Evolutionary conservation across 2,329 filamentous ascomycete species (phyloP).

Genomic region (Plenodomus lindquistii): DNA sequence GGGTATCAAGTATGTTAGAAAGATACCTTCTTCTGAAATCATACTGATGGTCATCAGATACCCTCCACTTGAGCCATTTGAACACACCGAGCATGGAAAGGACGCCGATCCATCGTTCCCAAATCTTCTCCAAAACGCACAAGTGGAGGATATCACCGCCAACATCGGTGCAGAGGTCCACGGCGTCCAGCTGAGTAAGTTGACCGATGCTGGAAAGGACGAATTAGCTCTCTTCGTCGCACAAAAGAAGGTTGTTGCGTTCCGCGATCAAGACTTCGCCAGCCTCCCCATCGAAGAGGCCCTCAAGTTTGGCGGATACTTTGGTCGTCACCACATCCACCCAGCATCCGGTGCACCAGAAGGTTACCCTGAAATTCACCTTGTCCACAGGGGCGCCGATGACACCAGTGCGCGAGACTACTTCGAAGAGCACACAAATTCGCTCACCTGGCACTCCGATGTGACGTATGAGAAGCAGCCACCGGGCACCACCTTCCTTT

Average conservation of each 20-base stretch:
- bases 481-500: conserved; percentile 86
- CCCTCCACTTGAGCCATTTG: conserved; percentile 68
- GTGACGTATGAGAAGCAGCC: conserved; percentile 88
- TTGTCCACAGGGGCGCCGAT: conserved; percentile 73
- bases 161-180: conserved; percentile 73
- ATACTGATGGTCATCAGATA: conserved; percentile 50
- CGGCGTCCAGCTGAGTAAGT: conserved; percentile 71
- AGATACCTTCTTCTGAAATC: neutral
- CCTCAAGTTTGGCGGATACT: conserved; percentile 72
- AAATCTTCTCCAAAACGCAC: conserved; percentile 64
- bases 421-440: conserved; percentile 72
- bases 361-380: conserved; percentile 74
- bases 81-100: conserved; percentile 75
- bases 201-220: conserved; percentile 71
- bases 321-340: conserved; percentile 81
- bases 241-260: conserved; percentile 74
- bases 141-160: conserved; percentile 67
- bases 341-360: conserved; percentile 76
- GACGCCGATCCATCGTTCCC: conserved; percentile 71
- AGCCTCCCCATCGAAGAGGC: conserved; percentile 71
- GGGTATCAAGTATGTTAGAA: conserved; percentile 6
- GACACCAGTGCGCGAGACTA: conserved; percentile 65
- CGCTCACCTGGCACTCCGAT: conserved; percentile 87
- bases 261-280: conserved; percentile 71
- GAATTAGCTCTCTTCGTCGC: conserved; percentile 76